Conservation (phyloP, 495 filamentous ascomycete genomes). For the Penicillium parvum region DNA sequence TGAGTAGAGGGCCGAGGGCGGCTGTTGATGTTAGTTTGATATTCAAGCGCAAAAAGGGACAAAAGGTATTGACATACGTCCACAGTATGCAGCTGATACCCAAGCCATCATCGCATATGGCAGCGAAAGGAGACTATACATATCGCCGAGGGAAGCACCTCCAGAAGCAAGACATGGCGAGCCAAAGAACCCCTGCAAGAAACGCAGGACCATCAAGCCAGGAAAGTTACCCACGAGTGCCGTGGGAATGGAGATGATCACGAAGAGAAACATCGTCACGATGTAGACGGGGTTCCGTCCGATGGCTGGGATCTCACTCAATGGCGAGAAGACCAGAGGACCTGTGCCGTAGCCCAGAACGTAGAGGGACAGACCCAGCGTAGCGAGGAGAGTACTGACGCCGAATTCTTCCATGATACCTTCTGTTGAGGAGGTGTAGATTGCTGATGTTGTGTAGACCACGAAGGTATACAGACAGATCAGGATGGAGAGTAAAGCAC, state of each 20-base stretch:
- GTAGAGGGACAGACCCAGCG: slow-evolving; percentile 50
- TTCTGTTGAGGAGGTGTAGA: slow-evolving; percentile 26
- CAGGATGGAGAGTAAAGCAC: slow-evolving; percentile 19
- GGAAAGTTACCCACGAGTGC: slow-evolving; percentile 45
- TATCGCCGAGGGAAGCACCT: slow-evolving; percentile 51
- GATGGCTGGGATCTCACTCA: slow-evolving; percentile 48
- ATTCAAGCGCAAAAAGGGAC: slow-evolving; percentile 8
- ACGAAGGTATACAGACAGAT: slow-evolving; percentile 35
- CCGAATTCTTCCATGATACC: slow-evolving; percentile 40
- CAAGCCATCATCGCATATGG: slow-evolving; percentile 52
- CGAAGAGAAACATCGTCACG: slow-evolving; percentile 47
- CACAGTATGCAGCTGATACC: slow-evolving; percentile 49
- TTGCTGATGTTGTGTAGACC: slow-evolving; percentile 34
- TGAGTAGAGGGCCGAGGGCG: slow-evolving; percentile 58
- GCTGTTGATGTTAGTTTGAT: slow-evolving; percentile 39
- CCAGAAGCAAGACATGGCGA: slow-evolving; percentile 50
- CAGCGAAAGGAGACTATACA: slow-evolving; percentile 50
- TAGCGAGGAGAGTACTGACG: slow-evolving; percentile 33
- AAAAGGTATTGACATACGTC: slow-evolving; percentile 27
- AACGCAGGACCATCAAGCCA: slow-evolving; percentile 47
- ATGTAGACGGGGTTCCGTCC: slow-evolving; percentile 51
- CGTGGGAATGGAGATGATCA: slow-evolving; percentile 45
- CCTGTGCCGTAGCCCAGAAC: slow-evolving; percentile 48
- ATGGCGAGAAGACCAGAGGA: slow-evolving; percentile 44
- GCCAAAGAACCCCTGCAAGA: slow-evolving; percentile 54